These are phyloP conservation scores for Jaltomata sinuosa DNA, from an alignment of 257 asterid species.

Conservation along the genomic window DNA sequence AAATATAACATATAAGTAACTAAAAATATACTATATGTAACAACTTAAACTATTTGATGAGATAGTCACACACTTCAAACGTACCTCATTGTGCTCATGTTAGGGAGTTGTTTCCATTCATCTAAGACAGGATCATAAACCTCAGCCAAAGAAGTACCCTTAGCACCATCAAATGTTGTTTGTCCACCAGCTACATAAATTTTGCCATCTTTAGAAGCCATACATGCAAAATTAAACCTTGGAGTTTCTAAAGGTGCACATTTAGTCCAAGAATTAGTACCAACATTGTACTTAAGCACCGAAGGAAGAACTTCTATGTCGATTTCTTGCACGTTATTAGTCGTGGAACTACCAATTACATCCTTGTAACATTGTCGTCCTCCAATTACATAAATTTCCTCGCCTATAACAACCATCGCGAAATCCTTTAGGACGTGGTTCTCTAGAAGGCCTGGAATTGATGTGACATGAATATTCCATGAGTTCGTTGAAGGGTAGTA, in stretches of 20 bases:
- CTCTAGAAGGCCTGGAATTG: slow-evolving; percentile 24
- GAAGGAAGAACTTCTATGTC: slow-evolving; percentile 7
- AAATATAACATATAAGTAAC: background rate
- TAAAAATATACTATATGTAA: background rate
- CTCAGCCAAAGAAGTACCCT: slow-evolving; percentile 47
- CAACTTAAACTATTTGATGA: background rate
- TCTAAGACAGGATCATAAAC: slow-evolving; percentile 36
- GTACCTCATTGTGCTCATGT: slow-evolving; percentile 40
- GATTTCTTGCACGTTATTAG: background rate
- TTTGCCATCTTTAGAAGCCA: slow-evolving; percentile 13
- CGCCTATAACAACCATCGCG: slow-evolving; percentile 29
- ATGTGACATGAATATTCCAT: slow-evolving; percentile 23
- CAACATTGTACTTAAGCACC: slow-evolving; percentile 35
- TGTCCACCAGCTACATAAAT: slow-evolving; percentile 57
- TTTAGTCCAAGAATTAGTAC: slow-evolving; percentile 22
- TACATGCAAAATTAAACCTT: slow-evolving; percentile 48
- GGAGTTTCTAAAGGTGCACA: slow-evolving; percentile 37
- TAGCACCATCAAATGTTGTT: slow-evolving; percentile 22
- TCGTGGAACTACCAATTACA: background rate
- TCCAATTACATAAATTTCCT: slow-evolving; percentile 38
- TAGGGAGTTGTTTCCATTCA: slow-evolving; percentile 37
- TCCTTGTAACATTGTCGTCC: slow-evolving; percentile 30
- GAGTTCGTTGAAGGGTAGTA: slow-evolving; percentile 25
- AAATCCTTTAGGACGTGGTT: slow-evolving; percentile 42
- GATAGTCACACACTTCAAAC: background rate